Percentiles rank a stretch among this genome's conserved stretches.
Conservation (phyloP, 2,329 filamentous ascomycete species). For the Neoascochyta sp. region DNA sequence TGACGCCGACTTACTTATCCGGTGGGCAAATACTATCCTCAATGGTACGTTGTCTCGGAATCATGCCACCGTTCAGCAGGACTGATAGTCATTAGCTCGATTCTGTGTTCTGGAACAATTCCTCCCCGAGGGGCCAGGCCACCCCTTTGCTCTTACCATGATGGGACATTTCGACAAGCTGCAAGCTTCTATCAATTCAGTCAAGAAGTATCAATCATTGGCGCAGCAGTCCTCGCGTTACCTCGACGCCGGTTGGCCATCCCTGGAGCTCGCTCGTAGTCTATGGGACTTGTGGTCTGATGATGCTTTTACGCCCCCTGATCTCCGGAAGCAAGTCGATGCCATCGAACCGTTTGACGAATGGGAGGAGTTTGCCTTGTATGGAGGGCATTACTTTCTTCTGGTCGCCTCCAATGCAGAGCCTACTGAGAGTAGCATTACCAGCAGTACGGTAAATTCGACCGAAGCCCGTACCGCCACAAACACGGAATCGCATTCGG, state of each 20-base stretch:
- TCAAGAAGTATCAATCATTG: slow-evolving; percentile 65
- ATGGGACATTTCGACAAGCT: slow-evolving; percentile 77
- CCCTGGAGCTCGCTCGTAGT: slow-evolving; percentile 57
- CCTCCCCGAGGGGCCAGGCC: slow-evolving; percentile 69
- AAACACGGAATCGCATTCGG: slow-evolving; percentile 6
- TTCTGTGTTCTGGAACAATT: slow-evolving; percentile 88
- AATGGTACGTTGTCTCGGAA: slow-evolving; percentile 52
- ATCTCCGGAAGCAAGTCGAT: slow-evolving; percentile 62
- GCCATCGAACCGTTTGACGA: slow-evolving; percentile 82
- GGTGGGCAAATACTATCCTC: slow-evolving; percentile 70
- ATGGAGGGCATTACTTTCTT: slow-evolving; percentile 79
- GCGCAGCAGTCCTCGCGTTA: slow-evolving; percentile 69
- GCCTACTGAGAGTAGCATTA: slow-evolving; percentile 8
- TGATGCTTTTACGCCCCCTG: slow-evolving; percentile 58
- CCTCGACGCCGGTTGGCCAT: slow-evolving; percentile 61
- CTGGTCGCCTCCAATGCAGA: slow-evolving; percentile 57
- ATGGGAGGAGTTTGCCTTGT: slow-evolving; percentile 90
- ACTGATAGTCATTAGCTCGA: slow-evolving; percentile 51
- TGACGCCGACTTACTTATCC: slow-evolving; percentile 69
- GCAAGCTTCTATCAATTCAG: slow-evolving; percentile 71
- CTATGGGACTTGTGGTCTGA: slow-evolving; percentile 83
- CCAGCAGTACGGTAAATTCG: slow-evolving; percentile 1
- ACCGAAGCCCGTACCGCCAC: not conserved
- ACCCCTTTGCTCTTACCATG: slow-evolving; percentile 88
- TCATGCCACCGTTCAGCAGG: not conserved